Evolutionary conservation across 306 rosid species (phyloP), one percentile per base, ranked within the genome.

Genomic region (Prunus salicina): DNA sequence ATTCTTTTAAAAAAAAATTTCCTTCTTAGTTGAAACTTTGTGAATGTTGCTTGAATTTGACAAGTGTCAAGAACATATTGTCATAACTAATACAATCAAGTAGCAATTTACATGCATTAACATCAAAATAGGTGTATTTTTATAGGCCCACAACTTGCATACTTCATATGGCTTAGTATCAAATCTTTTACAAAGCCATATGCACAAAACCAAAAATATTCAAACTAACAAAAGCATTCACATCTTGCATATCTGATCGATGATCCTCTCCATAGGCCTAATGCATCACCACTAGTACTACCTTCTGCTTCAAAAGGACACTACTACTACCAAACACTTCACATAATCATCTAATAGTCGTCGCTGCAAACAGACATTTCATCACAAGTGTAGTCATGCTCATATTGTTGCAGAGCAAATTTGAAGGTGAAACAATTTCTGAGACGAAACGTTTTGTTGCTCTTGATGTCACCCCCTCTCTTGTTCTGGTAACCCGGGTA

Each of bases 401-500:
- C 64, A 61, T 14, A 6, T 5, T 15, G 66, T 13, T 15, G 66
- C 66, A 27, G 5, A 47, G 22, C 27, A 70, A 82, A 77, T 46
- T 55, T 77, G 79, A 58, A 82, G 27, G 85, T 82, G 76, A 65
- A 77, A 7, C 82, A 62, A 4, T 46, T 38, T 24, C 60, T 12
- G 12, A 77, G 51, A 12, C 70, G 75, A 32, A 82, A 71, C 0
- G 12, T 63, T 22, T 81, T 63, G 81, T 82, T 82, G 69, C 79
- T 58, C 9, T 72, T 6, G 24, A 69, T 13, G 22, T 5, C 51
- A 22, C 63, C 51, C 7, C 81, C 81, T 77, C 81, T 77, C 76
- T 60, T 77, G 32, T 77, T 77, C 27, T 46, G 69, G 47, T 77
- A 77, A 49, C 81, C 81, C n/a, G 81, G 81, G 57, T 77, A 77